Evolutionary conservation across 2,329 filamentous ascomycete species (phyloP), one percentile per base, ranked within the genome.

Genomic region (Xenoacremonium recifei): DNA sequence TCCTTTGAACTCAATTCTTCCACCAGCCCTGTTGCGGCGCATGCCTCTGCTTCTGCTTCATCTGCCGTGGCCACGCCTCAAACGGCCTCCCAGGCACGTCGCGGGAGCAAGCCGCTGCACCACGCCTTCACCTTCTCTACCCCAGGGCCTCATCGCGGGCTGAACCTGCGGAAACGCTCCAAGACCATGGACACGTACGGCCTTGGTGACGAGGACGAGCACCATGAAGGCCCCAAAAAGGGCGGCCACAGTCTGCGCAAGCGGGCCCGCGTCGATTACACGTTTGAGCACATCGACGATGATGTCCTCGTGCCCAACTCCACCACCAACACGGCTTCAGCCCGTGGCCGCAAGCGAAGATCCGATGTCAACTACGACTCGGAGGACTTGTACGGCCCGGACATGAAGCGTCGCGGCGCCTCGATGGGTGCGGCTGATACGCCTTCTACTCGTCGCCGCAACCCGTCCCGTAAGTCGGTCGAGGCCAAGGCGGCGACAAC

Each of bases 211-310:
- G 72, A 73, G 33, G 74, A 77, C 17, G 64, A 34, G 32, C 9
- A 68, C 27, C n/a, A n/a, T n/a, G 66, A 72, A 49, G 72, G 69
- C 44, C 78, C 72, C 39, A 71, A 67, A 40, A 82, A 81, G 58
- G 77, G 78, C 39, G 77, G 78, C 36, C 78, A 80, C 61, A 78
- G 76, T 23, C 69, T 82, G 21, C 70, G 78, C 49, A 79, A 76
- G 59, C 70, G 77, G 39, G 66, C 73, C 38, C 75, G 76, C 44
- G 69, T 81, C 48, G 77, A 81, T 60, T 81, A 81, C 65, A 76
- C 73, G 23, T 67, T 72, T 54, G 71, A 75, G 53, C 74, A 77
- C 50, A 69, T 73, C 47, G 70, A 72, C 40, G 73, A 78, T 45
- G 75, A 79, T 32, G 60, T 60, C 31, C 40, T 59, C 35, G 61